These are phyloP conservation scores for Fusarium tupiense DNA, from an alignment of 2,329 filamentous ascomycete species.

Conservation along the genomic window DNA sequence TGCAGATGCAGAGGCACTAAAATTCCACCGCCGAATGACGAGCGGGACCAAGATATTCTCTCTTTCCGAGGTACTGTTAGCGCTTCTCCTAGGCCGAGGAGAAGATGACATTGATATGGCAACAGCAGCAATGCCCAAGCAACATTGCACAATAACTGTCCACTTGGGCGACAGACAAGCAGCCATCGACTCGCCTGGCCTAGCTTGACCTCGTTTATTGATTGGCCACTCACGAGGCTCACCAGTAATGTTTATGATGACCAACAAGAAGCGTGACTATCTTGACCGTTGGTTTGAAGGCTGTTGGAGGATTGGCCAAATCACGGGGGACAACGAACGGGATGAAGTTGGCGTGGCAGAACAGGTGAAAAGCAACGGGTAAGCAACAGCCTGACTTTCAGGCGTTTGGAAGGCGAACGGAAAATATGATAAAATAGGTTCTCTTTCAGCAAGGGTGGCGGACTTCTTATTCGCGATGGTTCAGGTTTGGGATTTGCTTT, in stretches of 20 bases:
- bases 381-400: constrained; percentile 11
- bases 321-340: not conserved
- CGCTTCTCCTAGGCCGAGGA: constrained; percentile 1
- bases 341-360: not conserved
- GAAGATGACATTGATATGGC: constrained; percentile 2
- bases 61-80: constrained; percentile 18
- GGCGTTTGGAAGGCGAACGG: constrained; percentile 12
- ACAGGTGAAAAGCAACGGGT: not conserved
- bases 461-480: constrained; percentile 27
- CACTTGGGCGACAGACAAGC: constrained; percentile 1
- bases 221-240: not conserved
- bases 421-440: constrained; percentile 7
- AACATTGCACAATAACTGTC: not conserved
- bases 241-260: not conserved
- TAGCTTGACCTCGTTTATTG: not conserved
- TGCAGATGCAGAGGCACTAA: constrained; percentile 35
- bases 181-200: constrained; percentile 7
- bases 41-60: constrained; percentile 18
- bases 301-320: not conserved
- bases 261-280: not conserved
- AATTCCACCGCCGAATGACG: not conserved
- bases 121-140: not conserved
- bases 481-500: constrained; percentile 36
- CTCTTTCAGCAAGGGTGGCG: constrained; percentile 8
- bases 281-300: not conserved